Percentiles rank a stretch among this genome's conserved stretches.
Evolutionary conservation across 2,329 filamentous ascomycete species (phyloP).

Genomic region (Mollisia scopiformis): DNA sequence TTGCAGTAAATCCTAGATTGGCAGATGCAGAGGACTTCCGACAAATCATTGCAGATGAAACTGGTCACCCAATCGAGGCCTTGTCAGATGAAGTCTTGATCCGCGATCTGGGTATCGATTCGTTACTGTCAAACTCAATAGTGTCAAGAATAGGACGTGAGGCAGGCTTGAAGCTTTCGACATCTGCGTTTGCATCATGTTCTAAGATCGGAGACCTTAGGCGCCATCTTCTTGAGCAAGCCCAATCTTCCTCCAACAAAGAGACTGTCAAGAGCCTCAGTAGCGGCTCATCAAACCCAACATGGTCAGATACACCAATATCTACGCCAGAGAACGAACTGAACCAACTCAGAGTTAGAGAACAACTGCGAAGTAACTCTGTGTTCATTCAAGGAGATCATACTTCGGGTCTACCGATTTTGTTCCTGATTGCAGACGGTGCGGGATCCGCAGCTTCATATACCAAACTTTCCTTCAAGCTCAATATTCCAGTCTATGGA

Average conservation of each 20-base stretch:
- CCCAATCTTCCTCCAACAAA: not conserved
- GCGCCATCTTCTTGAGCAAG: not conserved
- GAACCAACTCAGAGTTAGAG: too few species aligned
- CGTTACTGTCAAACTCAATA: too few species aligned
- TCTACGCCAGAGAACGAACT: not conserved
- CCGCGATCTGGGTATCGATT: too few species aligned
- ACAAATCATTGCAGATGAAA: not conserved
- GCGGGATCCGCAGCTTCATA: constrained; percentile 25
- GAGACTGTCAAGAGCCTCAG: not conserved
- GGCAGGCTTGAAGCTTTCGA: constrained; percentile 6
- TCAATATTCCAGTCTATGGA: constrained; percentile 24
- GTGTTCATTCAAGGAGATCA: constrained; percentile 21
- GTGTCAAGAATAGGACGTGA: not conserved
- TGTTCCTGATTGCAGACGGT: constrained; percentile 30
- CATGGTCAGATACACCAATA: not conserved
- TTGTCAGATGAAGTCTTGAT: constrained; percentile 1
- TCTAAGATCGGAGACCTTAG: constrained; percentile 3
- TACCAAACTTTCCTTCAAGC: constrained; percentile 25
- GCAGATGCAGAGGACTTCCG: not conserved
- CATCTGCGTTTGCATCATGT: not conserved
- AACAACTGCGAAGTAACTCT: not conserved
- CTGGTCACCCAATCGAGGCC: not conserved
- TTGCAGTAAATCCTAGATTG: not conserved
- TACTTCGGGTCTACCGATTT: constrained; percentile 7
- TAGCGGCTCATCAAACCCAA: not conserved